Conservation (phyloP, 441 rosid species). For the Populus hybrid region DNA sequence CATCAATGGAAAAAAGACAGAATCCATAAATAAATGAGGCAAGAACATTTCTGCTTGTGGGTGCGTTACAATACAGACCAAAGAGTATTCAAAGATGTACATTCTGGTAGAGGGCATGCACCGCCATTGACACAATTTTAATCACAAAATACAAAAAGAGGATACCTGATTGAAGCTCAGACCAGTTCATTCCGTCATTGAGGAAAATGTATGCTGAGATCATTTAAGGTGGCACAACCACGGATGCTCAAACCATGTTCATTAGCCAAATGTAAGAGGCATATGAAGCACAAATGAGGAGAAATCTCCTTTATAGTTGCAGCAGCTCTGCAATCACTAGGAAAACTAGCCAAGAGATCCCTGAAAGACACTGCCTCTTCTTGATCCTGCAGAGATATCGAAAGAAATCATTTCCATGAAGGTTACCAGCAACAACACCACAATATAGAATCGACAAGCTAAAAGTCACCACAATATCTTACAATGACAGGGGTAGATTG, state of each 20-base stretch:
- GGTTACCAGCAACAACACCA: neutral
- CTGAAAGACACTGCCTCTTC: conserved; percentile 60
- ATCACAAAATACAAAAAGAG: neutral
- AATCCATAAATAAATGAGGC: no score
- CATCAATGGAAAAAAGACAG: no score
- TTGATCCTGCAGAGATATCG: conserved; percentile 22
- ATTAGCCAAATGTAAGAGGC: conserved; percentile 87
- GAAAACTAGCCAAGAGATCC: conserved; percentile 62
- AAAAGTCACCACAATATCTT: no score
- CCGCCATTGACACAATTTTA: no score
- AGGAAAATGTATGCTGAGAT: conserved; percentile 56
- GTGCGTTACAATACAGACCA: no score
- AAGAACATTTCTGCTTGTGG: no score
- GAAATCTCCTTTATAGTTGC: conserved; percentile 61
- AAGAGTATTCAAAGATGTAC: neutral
- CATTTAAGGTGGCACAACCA: conserved; percentile 54
- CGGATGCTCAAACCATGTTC: conserved; percentile 72
- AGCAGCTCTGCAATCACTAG: conserved; percentile 68
- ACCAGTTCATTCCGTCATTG: neutral
- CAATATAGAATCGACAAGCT: no score
- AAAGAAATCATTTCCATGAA: neutral
- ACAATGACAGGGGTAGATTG: no score
- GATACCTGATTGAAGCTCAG: neutral
- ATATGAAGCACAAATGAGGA: conserved; percentile 91
- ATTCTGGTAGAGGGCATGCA: neutral